These are phyloP conservation scores for Botrytis tulipae DNA, from an alignment of 2,329 filamentous ascomycete species.

Conservation along the genomic window DNA sequence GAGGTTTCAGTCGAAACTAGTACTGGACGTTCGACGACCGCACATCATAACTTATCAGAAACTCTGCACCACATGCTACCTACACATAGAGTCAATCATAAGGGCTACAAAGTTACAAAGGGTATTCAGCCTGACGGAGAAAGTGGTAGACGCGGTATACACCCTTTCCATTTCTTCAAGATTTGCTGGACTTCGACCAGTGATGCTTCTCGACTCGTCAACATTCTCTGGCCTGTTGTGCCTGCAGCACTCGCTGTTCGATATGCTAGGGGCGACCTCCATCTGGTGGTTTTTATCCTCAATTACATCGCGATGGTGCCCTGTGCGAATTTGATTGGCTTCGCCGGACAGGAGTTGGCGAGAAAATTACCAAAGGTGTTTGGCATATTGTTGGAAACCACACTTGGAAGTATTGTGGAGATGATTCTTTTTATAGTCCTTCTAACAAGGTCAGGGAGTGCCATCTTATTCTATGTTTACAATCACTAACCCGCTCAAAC, in stretches of 20 bases:
- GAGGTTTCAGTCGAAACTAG: slow-evolving; percentile 19
- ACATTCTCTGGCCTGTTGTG: slow-evolving; percentile 73
- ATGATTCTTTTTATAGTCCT: slow-evolving; percentile 81
- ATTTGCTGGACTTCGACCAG: slow-evolving; percentile 65
- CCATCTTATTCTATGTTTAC: neutral
- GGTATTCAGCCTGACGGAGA: slow-evolving; percentile 55
- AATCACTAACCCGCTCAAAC: neutral
- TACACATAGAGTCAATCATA: slow-evolving; percentile 25
- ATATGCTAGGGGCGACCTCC: slow-evolving; percentile 53
- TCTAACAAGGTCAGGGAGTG: slow-evolving; percentile 44
- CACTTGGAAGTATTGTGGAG: slow-evolving; percentile 73
- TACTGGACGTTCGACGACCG: neutral
- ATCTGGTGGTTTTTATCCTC: slow-evolving; percentile 65
- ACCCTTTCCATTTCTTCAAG: slow-evolving; percentile 61
- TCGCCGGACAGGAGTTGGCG: slow-evolving; percentile 69
- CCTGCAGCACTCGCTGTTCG: slow-evolving; percentile 66
- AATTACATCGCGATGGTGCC: slow-evolving; percentile 78
- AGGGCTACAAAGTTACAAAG: slow-evolving; percentile 37
- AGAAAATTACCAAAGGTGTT: slow-evolving; percentile 74
- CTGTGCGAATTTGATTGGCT: slow-evolving; percentile 72
- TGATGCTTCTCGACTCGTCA: slow-evolving; percentile 61
- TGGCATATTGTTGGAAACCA: slow-evolving; percentile 61
- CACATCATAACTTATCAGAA: slow-evolving; percentile 17
- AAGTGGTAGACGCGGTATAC: slow-evolving; percentile 64
- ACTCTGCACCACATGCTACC: slow-evolving; percentile 15